Percentiles rank a stretch among this genome's conserved stretches.
Evolutionary conservation across 192 early-diverging fungal genomes (phyloP).

Genomic region (Entomortierella lignicola): DNA sequence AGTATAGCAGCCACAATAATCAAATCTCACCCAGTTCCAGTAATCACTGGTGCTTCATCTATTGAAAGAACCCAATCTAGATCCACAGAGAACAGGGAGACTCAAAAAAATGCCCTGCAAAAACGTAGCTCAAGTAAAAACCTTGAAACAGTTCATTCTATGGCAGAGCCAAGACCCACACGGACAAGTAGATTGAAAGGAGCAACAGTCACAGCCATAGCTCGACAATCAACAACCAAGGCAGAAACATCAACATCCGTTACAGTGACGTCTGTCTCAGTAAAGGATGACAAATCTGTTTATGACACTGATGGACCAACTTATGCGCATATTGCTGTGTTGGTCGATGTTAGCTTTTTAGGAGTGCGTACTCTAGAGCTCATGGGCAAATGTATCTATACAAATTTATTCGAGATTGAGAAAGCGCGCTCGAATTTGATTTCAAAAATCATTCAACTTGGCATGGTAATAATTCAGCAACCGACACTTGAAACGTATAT

Average conservation of each 20-base stretch:
- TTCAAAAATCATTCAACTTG: conserved; percentile 61
- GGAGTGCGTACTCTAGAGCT: conserved; percentile 15
- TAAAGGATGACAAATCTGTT: neutral
- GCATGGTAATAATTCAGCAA: conserved; percentile 50
- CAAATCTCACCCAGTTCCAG: neutral
- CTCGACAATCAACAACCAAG: neutral
- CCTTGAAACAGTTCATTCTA: neutral
- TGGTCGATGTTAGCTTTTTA: conserved; percentile 44
- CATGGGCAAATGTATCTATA: neutral
- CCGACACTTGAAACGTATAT: neutral
- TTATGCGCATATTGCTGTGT: conserved; percentile 25
- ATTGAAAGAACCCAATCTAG: neutral
- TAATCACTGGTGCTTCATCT: neutral
- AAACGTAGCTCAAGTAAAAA: neutral
- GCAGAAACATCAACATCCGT: neutral
- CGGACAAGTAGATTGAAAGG: neutral
- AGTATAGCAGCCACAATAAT: neutral
- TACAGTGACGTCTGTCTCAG: neutral
- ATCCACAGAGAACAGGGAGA: neutral
- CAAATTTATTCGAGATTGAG: conserved; percentile 58
- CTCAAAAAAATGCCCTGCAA: neutral
- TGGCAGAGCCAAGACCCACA: neutral
- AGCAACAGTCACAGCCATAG: neutral
- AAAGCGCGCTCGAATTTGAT: conserved; percentile 65
- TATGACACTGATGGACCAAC: conserved; percentile 30